Evolutionary conservation across 441 rosid species (phyloP).

Genomic region (Arabidopsis hybrid): DNA sequence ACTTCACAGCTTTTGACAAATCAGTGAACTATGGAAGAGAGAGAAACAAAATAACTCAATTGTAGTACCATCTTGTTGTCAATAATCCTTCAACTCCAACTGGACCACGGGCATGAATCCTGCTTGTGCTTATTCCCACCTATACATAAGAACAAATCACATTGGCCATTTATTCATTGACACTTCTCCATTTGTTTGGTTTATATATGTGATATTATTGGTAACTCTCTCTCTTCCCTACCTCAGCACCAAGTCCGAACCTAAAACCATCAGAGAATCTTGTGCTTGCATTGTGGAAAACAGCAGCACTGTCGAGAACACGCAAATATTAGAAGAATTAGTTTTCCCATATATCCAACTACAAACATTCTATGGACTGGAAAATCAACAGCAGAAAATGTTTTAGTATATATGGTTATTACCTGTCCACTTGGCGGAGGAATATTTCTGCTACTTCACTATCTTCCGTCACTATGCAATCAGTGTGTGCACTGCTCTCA

Average conservation of each 20-base stretch:
- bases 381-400: neutral
- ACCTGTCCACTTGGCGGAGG: conserved; percentile 91
- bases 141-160: conserved; percentile 40
- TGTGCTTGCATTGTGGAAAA: conserved; percentile 96
- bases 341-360: neutral
- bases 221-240: conserved; percentile 36
- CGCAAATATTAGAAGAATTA: neutral
- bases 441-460: conserved; percentile 71
- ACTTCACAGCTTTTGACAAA: no score
- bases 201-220: neutral
- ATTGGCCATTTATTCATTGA: conserved; percentile 16
- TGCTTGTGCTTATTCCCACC: conserved; percentile 98
- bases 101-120: conserved; percentile 98
- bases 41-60: neutral
- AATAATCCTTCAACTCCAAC: conserved; percentile 96
- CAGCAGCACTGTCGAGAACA: conserved; percentile 83
- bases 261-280: conserved; percentile 97
- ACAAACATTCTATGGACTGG: conserved; percentile 3
- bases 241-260: conserved; percentile 99
- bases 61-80: conserved; percentile 86
- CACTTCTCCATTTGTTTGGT: neutral
- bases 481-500: conserved; percentile 89
- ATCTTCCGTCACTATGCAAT: conserved; percentile 89
- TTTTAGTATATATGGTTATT: conserved; percentile 9
- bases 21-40: no score